Evolutionary conservation across 176 grass and related monocot genomes (phyloP).

Genomic region (Olyra latifolia): DNA sequence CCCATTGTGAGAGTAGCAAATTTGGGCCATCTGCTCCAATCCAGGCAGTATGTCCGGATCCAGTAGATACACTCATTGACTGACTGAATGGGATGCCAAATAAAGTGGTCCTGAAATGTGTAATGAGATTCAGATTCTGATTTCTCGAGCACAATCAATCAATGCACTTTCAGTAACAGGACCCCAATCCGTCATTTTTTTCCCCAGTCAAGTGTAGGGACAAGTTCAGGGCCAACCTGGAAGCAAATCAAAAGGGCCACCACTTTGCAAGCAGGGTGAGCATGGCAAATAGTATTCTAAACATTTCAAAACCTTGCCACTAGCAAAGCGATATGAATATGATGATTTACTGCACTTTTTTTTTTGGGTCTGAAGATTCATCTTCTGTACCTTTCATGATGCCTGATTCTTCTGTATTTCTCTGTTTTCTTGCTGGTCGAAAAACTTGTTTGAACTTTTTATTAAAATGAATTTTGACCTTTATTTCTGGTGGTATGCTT

Average conservation of each 20-base stretch:
- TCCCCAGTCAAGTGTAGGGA: background rate
- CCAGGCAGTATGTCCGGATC: conserved; percentile 28
- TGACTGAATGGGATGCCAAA: conserved; percentile 14
- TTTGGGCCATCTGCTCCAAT: background rate
- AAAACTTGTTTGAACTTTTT: background rate
- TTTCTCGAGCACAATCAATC: conserved; percentile 43
- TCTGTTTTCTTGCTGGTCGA: background rate
- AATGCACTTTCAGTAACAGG: conserved; percentile 37
- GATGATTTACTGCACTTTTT: background rate
- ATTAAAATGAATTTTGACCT: background rate
- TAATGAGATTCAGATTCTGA: conserved; percentile 36
- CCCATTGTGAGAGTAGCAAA: background rate
- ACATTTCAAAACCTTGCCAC: conserved; percentile 8
- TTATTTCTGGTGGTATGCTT: background rate
- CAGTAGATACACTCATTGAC: conserved; percentile 32
- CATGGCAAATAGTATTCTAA: background rate
- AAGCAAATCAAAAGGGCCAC: conserved; percentile 26
- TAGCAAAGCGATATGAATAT: conserved; percentile 11
- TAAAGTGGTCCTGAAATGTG: conserved; percentile 34
- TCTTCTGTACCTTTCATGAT: background rate
- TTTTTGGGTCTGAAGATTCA: background rate
- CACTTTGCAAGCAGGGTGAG: conserved; percentile 7
- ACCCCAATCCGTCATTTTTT: background rate
- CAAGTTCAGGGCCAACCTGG: background rate
- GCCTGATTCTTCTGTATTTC: background rate